Evolutionary conservation across 2,329 filamentous ascomycete genomes (phyloP), one percentile per base, ranked within the genome.

Genomic region (Pyrenochaeta sp.): DNA sequence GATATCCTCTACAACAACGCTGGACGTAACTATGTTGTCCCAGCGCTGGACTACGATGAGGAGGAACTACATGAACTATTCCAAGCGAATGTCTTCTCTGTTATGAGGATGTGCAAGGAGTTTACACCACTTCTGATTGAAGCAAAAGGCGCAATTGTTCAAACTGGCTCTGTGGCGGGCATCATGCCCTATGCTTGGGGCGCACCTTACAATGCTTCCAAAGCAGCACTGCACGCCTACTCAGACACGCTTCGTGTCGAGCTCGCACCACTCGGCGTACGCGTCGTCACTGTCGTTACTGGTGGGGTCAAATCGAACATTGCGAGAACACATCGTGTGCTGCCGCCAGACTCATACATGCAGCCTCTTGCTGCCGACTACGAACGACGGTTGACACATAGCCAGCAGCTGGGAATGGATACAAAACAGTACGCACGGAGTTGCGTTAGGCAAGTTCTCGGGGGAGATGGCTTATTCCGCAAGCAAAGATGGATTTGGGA

Each of bases 241-340:
- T 82, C 80, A 51, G 80, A 87, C 54, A 85, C 83, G 0, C 68
- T 87, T 41, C 79, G 85, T 11, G 80, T 87, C 15, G 84, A 87
- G 63, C 72, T 87, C 10, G 76, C 69, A 51, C 84, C 83, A 1
- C 78, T 82, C 14, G 79, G 76, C 7, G 79, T 82, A 7, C 70
- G 75, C 10, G 80, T 82, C 6, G 62, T 82, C 7, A 81, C 73
- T 0, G 69, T 82, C 4, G 73, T 87, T 6, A 87, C 86, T 1
- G 86, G 86, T 9, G 85, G 85, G 9, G 85, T 88, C 29, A 81
- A 83, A 66, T 83, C 80, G 36, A 83, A 83, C 29, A 85, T 88
- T 60, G 81, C 83, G 3, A 78, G 85, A n/a, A 78, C 74, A 4
- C 69, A 83, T 12, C 77, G 83, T 21, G 68, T 71, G 4, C 67